Base-by-base conservation (phyloP, 2,329 filamentous ascomycete species). In the Nakataea oryzae region DNA sequence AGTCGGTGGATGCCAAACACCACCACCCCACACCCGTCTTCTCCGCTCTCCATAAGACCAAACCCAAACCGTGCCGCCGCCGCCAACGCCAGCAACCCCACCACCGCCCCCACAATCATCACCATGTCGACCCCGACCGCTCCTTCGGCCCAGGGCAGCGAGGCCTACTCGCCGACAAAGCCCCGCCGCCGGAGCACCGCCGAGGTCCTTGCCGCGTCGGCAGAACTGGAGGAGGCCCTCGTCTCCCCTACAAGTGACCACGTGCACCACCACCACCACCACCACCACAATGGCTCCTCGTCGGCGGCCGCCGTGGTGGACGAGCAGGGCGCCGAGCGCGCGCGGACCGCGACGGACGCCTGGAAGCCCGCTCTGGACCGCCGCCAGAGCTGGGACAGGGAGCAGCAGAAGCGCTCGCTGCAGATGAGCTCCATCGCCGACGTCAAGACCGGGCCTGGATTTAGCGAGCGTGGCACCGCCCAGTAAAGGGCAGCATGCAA, bases 331-430 rank as follows among this genome's bases (percentile, higher is more conserved):
- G 72, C 73, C 41, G 67, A 68, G 41, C 72, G 73, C 57, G 75
- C 72, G 65, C 75, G 75, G 70, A 69, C 65, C 62, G 64, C 66
- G 63, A 75, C 74, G 5, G 68, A 68, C 3, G 68, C 68, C n/a
- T 85, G 82, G 82, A 76, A 75, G 66, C 82, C 82, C 9, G 66
- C 68, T 24, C 66, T 76, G 61, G 71, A 76, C 66, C 75, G 78
- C 12, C 77, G 80, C 58, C 78, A 79, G 69, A 82, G 80, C 72
- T 85, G 78, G 75, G 78, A 74, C 67, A 73, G 74, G 47, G 79
- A 86, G 71, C 82, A 83, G 69, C 76, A 76, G 70, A 83, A 82
- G 70, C 81, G 77, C 65, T 72, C 72, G 61, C 67, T 81, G 71
- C 80, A 82, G 67, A 79, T 82, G 79, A 72, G 70, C 58, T 72